A percentile compares a stretch with the other conserved stretches of the same genome.
These are phyloP conservation scores for Yarrowia keelungensis DNA, from an alignment of 805 yeast genomes.

Conservation along the genomic window DNA sequence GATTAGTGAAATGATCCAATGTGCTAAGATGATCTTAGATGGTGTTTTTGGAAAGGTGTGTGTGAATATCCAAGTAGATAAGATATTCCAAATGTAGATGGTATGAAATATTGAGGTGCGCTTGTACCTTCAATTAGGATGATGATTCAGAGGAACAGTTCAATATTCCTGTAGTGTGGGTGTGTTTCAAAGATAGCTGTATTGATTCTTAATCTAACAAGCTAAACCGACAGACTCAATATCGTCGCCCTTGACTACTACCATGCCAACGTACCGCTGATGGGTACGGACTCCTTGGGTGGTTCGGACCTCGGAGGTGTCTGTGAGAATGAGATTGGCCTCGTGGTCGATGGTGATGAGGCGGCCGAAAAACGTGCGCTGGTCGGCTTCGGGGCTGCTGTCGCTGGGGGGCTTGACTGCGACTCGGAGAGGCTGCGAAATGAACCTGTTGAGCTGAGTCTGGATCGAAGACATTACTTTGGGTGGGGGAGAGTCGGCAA, in stretches of 20 bases:
- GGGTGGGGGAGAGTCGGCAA: conserved; percentile 2
- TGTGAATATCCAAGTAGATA: too few relatives aligned
- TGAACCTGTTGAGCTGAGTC: conserved; percentile 40
- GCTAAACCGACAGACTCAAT: conserved; percentile 44
- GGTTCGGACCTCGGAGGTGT: conserved; percentile 48
- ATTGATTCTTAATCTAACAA: conserved; percentile 15
- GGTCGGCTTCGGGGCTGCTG: conserved; percentile 45
- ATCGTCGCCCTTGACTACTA: conserved; percentile 48
- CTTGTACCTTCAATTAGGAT: too few relatives aligned
- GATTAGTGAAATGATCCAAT: neutral
- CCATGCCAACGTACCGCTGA: conserved; percentile 49
- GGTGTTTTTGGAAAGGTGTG: too few relatives aligned
- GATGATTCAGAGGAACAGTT: too few relatives aligned
- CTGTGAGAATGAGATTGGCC: conserved; percentile 49
- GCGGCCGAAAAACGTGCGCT: conserved; percentile 49
- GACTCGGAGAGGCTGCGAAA: conserved; percentile 46
- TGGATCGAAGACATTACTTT: conserved; percentile 38
- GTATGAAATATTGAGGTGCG: too few relatives aligned
- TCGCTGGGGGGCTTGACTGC: conserved; percentile 24
- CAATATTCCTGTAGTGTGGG: too few relatives aligned
- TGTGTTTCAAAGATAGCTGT: too few relatives aligned
- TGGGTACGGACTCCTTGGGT: conserved; percentile 41
- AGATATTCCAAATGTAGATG: too few relatives aligned
- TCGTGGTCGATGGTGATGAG: conserved; percentile 47
- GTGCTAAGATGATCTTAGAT: too few relatives aligned